phyloP scores from a whole-genome alignment of 345 rosid species.

The Orychophragmus violaceus region DNA sequence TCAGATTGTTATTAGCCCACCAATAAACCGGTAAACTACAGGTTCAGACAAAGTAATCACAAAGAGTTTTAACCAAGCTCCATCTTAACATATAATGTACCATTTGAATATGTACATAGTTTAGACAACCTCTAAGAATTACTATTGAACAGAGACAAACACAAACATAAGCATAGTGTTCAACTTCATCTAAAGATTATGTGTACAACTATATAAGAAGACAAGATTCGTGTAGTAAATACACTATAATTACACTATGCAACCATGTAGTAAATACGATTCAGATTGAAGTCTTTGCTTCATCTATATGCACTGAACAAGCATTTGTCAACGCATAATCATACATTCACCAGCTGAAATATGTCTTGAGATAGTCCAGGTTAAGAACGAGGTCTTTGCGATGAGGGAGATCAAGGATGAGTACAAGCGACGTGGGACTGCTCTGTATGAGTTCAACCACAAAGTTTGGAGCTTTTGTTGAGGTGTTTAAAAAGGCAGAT shows the following conservation, averaged over 20 bases:
- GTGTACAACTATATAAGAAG: too few relatives aligned
- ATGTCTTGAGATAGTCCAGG: slow-evolving; percentile 63
- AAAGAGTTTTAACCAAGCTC: not conserved
- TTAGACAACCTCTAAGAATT: not conserved
- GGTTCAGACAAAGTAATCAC: not conserved
- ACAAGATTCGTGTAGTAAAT: not conserved
- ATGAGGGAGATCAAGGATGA: slow-evolving; percentile 74
- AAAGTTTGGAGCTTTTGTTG: slow-evolving; percentile 79
- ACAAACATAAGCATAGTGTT: too few relatives aligned
- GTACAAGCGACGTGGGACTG: slow-evolving; percentile 52
- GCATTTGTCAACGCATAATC: not conserved
- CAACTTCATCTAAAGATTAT: too few relatives aligned
- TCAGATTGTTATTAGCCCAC: slow-evolving; percentile 56
- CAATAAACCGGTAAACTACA: slow-evolving; percentile 26
- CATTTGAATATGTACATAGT: not conserved
- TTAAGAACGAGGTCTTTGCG: slow-evolving; percentile 63
- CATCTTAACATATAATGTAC: not conserved
- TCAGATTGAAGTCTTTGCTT: not conserved
- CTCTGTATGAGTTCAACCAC: slow-evolving; percentile 66
- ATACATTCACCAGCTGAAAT: too few relatives aligned
- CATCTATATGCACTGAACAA: not conserved
- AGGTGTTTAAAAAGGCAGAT: slow-evolving; percentile 54
- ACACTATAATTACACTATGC: not conserved
- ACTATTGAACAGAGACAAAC: not conserved
- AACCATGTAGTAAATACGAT: not conserved